A percentile compares a stretch with the other conserved stretches of the same genome.
These are phyloP conservation scores for Hibiscus syriacus DNA, from an alignment of 345 rosid genomes.

Conservation along the genomic window DNA sequence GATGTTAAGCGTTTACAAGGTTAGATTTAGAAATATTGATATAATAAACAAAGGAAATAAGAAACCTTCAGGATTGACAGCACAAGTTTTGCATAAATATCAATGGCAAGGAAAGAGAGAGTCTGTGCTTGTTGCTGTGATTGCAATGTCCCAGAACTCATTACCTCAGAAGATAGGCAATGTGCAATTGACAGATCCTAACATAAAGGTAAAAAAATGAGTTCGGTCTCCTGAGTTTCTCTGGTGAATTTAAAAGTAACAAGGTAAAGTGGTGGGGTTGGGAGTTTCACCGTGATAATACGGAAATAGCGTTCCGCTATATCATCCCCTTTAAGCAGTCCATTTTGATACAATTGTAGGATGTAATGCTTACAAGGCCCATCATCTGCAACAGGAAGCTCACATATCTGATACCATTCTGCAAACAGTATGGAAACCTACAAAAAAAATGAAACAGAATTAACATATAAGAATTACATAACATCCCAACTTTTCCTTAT, in stretches of 20 bases:
- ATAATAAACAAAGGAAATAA: neutral
- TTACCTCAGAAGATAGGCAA: conserved; percentile 69
- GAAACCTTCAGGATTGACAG: conserved; percentile 48
- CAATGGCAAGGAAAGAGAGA: conserved; percentile 77
- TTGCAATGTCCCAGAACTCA: conserved; percentile 49
- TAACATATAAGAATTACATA: neutral
- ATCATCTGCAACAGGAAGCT: conserved; percentile 69
- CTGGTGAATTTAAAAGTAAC: neutral
- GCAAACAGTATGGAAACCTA: conserved; percentile 69
- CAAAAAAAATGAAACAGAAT: neutral
- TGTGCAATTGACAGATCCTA: conserved; percentile 85
- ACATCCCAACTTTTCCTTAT: neutral
- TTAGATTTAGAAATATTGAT: neutral
- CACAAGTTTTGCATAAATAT: conserved; percentile 80
- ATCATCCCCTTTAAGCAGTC: conserved; percentile 83
- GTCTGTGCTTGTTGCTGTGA: conserved; percentile 59
- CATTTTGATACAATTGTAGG: conserved; percentile 68
- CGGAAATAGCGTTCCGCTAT: conserved; percentile 77
- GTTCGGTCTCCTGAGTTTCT: neutral
- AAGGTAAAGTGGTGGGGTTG: neutral
- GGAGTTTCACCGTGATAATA: conserved; percentile 43
- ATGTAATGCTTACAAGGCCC: conserved; percentile 50
- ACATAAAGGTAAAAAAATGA: conserved; percentile 1
- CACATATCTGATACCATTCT: conserved; percentile 80
- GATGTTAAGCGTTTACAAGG: neutral